Percentiles rank a stretch among this genome's conserved stretches.
Evolutionary conservation across 441 rosid genomes (phyloP).

Genomic region (Bruguiera hainesii): DNA sequence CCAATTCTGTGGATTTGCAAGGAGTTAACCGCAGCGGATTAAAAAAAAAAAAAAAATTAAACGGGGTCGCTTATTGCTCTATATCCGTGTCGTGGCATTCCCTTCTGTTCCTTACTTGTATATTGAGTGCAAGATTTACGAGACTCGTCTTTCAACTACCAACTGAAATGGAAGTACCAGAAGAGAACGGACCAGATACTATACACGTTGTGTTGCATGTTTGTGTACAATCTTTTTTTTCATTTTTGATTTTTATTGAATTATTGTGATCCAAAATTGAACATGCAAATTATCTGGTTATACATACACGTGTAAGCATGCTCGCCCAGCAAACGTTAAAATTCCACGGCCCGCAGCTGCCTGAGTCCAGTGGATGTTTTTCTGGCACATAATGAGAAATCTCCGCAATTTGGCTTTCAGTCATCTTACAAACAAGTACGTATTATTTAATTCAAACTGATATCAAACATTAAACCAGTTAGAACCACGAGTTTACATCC

Average conservation of each 20-base stretch:
- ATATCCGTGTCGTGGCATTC: too few species aligned
- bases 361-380: conserved; percentile 18
- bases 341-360: conserved; percentile 27
- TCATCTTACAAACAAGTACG: neutral
- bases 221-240: neutral
- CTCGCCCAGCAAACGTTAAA: conserved; percentile 22
- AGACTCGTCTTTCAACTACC: too few species aligned
- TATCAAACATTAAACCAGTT: neutral
- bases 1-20: too few species aligned
- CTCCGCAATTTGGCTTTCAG: neutral
- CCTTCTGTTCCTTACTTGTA: too few species aligned
- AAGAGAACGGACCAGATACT: too few species aligned
- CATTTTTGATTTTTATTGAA: neutral
- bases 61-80: too few species aligned
- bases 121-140: too few species aligned
- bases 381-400: neutral
- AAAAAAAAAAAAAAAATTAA: too few species aligned
- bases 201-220: too few species aligned
- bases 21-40: too few species aligned
- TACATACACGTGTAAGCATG: conserved; percentile 15
- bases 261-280: conserved; percentile 31
- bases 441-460: conserved; percentile 11
- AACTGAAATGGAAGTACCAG: too few species aligned
- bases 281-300: conserved; percentile 11
- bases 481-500: conserved; percentile 28